phyloP scores from a whole-genome alignment of 257 asterid species.

The Oldenlandia corymbosa region DNA sequence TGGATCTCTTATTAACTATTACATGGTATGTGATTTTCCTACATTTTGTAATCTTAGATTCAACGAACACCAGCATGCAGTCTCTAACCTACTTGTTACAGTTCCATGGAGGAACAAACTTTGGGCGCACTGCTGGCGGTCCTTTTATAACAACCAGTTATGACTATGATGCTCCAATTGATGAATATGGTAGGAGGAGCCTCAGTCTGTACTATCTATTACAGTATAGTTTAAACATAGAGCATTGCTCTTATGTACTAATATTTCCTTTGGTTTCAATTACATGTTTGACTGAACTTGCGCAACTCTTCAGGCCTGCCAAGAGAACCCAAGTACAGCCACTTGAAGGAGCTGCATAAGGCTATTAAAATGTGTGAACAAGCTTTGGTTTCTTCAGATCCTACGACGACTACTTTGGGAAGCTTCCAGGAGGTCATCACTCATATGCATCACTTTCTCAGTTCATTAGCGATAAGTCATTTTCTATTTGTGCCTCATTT shows the following conservation, averaged over 20 bases:
- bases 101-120: constrained; percentile 80
- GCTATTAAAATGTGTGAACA: constrained; percentile 57
- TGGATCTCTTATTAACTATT: constrained; percentile 59
- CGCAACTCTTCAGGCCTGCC: constrained; percentile 35
- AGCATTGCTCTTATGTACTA: not conserved
- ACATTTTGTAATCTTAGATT: not conserved
- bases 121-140: constrained; percentile 74
- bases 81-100: constrained; percentile 17
- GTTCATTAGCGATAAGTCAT: not conserved
- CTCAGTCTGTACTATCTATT: not conserved
- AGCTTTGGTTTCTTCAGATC: constrained; percentile 46
- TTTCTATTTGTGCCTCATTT: not conserved
- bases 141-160: constrained; percentile 65
- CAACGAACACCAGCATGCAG: not conserved
- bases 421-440: constrained; percentile 39
- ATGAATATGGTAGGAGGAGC: constrained; percentile 51
- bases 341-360: constrained; percentile 60
- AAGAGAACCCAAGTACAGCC: constrained; percentile 63
- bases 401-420: constrained; percentile 43
- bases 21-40: constrained; percentile 43
- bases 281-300: not conserved
- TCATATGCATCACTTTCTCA: not conserved
- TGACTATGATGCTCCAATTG: constrained; percentile 76
- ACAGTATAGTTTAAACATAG: not conserved
- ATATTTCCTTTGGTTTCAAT: not conserved